phyloP scores from a whole-genome alignment of 2,329 filamentous ascomycete genomes.

The Paraphoma sp. region DNA sequence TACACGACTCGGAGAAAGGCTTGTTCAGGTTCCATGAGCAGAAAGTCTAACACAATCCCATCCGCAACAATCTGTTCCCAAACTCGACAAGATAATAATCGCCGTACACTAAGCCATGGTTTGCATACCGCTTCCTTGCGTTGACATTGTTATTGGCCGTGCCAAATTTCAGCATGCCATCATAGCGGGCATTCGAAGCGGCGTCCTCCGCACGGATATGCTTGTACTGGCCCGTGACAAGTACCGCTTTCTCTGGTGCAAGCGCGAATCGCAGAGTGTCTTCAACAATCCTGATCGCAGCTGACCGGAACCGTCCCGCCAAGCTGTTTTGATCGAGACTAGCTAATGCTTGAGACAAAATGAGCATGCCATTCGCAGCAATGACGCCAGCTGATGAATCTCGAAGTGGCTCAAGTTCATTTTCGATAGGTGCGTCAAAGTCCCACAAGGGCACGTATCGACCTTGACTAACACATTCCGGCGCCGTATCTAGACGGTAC shows the following conservation, averaged over 20 bases:
- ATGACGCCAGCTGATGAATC: constrained; percentile 53
- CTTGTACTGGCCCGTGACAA: constrained; percentile 17
- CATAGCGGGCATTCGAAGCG: constrained; percentile 32
- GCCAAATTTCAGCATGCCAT: constrained; percentile 54
- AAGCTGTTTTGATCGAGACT: constrained; percentile 43
- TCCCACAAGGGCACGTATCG: constrained; percentile 55
- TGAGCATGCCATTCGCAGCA: constrained; percentile 47
- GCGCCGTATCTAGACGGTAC: constrained; percentile 40
- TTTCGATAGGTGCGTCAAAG: constrained; percentile 53
- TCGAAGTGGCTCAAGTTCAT: constrained; percentile 35
- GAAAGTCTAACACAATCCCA: constrained; percentile 18
- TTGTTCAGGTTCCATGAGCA: background rate
- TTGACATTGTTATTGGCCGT: constrained; percentile 55
- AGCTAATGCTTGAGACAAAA: constrained; percentile 20
- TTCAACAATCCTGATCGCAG: constrained; percentile 21
- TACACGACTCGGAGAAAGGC: no score
- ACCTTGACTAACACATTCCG: constrained; percentile 8
- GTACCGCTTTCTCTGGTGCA: constrained; percentile 25
- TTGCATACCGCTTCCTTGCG: constrained; percentile 49
- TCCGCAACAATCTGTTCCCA: constrained; percentile 50
- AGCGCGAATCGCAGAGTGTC: constrained; percentile 33
- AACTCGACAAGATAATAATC: constrained; percentile 55
- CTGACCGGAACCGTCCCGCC: constrained; percentile 22
- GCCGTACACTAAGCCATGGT: constrained; percentile 55
- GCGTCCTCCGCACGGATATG: constrained; percentile 22